A percentile compares a stretch with the other conserved stretches of the same genome.
Conservation (phyloP, 148 eudicot species). For the Rheum nobile region DNA sequence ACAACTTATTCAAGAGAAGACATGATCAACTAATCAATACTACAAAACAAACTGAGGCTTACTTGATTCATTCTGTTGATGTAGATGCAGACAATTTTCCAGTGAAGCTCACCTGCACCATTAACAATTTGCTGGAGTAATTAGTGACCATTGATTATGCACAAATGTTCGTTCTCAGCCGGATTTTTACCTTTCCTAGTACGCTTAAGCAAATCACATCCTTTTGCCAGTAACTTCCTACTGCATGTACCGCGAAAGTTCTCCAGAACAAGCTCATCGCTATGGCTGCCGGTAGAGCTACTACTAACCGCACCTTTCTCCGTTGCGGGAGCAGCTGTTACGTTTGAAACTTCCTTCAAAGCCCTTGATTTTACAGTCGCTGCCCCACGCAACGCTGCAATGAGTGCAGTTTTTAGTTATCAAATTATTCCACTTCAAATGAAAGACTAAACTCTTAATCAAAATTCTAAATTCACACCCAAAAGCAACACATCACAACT, state of each 20-base stretch:
- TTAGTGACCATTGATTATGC: neutral
- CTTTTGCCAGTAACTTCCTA: conserved; percentile 64
- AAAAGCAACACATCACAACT: neutral
- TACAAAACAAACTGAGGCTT: neutral
- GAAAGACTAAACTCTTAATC: too few relatives aligned
- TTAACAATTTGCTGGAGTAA: neutral
- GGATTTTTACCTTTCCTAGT: conserved; percentile 60
- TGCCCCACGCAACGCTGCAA: conserved; percentile 86
- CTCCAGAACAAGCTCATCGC: conserved; percentile 65
- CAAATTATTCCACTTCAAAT: too few relatives aligned
- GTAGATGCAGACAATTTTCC: conserved; percentile 89
- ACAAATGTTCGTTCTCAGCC: neutral
- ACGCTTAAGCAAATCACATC: conserved; percentile 75
- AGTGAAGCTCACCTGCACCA: conserved; percentile 87
- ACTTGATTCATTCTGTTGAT: conserved; percentile 73
- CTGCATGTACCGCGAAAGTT: conserved; percentile 76
- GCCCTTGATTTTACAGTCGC: conserved; percentile 90
- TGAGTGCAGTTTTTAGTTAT: too few relatives aligned
- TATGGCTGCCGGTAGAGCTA: too few relatives aligned
- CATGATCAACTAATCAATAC: conserved; percentile 24
- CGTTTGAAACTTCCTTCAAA: conserved; percentile 85
- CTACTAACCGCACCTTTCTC: conserved; percentile 52
- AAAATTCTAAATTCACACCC: neutral
- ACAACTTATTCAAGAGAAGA: neutral
- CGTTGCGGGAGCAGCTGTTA: conserved; percentile 64